Percentiles rank a stretch among this genome's conserved stretches.
Conservation (phyloP, 805 yeast species). For the Yamadazyma kitorensis region DNA sequence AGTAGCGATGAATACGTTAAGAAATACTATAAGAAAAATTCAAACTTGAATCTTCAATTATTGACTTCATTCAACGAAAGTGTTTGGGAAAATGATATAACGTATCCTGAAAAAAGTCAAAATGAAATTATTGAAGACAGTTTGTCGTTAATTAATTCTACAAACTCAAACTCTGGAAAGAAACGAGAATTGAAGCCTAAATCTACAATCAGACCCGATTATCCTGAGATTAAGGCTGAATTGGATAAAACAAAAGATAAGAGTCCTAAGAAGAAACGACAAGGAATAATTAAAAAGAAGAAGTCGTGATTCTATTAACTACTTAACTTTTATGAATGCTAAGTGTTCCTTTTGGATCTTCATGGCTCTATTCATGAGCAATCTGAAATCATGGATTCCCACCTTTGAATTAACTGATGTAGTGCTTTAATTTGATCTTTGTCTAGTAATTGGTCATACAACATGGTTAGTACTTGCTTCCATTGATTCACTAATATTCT, state of each 20-base stretch:
- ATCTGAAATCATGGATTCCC: constrained; percentile 23
- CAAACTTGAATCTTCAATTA: constrained; percentile 4
- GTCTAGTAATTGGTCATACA: constrained; percentile 38
- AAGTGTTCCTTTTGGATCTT: too few relatives aligned
- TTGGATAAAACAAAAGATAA: background rate
- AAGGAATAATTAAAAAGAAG: constrained; percentile 5
- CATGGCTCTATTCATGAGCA: too few relatives aligned
- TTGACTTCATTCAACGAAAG: constrained; percentile 4
- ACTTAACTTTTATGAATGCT: too few relatives aligned
- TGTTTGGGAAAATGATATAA: constrained; percentile 3
- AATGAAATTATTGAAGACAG: constrained; percentile 1
- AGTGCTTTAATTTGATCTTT: constrained; percentile 28
- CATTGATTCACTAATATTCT: constrained; percentile 44
- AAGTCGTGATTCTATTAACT: constrained; percentile 1
- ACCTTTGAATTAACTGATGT: constrained; percentile 25
- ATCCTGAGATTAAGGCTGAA: background rate
- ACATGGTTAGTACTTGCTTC: constrained; percentile 40
- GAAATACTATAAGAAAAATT: constrained; percentile 21
- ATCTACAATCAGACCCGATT: too few relatives aligned
- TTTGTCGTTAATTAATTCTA: too few relatives aligned
- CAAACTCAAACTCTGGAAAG: background rate
- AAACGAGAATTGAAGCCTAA: background rate
- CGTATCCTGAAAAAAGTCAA: background rate
- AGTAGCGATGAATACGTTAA: constrained; percentile 33
- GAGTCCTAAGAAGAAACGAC: constrained; percentile 6